Percentiles rank a stretch among this genome's conserved stretches.
phyloP scores from a whole-genome alignment of 2,329 filamentous ascomycete species.

The Phaeosphaeriaceae sp. region DNA sequence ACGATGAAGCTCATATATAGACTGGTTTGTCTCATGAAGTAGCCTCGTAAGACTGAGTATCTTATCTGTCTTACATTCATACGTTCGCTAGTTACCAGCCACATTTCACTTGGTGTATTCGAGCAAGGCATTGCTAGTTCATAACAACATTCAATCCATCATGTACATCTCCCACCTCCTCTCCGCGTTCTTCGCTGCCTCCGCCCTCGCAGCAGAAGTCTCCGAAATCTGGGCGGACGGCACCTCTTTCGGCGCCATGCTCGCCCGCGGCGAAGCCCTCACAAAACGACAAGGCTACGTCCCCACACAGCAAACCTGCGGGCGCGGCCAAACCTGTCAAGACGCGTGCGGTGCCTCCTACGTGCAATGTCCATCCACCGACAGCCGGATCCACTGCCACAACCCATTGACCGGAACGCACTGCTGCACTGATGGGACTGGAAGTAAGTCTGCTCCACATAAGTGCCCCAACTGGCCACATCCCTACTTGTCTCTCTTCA shows the following conservation, averaged over 20 bases:
- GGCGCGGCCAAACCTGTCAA: constrained; percentile 59
- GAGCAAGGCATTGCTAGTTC: neutral
- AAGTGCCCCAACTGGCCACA: neutral
- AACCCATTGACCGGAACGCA: constrained; percentile 59
- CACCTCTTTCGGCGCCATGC: constrained; percentile 48
- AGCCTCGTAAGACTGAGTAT: neutral
- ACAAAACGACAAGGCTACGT: constrained; percentile 46
- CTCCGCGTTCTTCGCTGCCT: constrained; percentile 27
- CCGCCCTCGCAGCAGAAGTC: constrained; percentile 25
- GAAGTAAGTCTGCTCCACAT: constrained; percentile 57
- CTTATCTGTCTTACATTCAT: neutral
- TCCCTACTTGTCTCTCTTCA: neutral
- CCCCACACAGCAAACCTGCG: constrained; percentile 54
- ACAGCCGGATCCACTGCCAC: constrained; percentile 62
- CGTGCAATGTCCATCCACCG: constrained; percentile 57
- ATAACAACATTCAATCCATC: constrained; percentile 15
- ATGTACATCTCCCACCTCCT: constrained; percentile 39
- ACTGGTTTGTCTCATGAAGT: neutral
- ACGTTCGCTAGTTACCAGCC: neutral
- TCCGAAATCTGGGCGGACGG: constrained; percentile 36
- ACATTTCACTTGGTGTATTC: neutral
- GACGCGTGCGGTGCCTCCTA: constrained; percentile 63
- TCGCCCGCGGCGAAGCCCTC: constrained; percentile 47
- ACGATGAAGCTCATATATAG: neutral
- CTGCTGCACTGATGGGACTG: constrained; percentile 65